Percentiles rank a stretch among this genome's conserved stretches.
Conservation (phyloP, 139 green algal species). For the Micromonas pusilla region DNA sequence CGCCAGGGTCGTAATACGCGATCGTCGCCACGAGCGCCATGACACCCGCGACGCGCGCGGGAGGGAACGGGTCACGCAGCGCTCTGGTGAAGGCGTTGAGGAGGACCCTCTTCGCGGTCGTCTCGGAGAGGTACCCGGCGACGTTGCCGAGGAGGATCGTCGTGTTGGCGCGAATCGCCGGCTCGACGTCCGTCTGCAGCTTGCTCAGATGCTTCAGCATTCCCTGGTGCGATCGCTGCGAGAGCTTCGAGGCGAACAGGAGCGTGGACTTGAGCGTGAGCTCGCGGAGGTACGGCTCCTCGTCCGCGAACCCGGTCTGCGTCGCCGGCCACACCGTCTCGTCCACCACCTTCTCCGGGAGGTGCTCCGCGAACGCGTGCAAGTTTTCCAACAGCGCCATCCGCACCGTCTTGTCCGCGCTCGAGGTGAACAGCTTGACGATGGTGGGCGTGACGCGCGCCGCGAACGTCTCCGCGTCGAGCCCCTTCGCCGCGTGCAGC, state of each 20-base stretch:
- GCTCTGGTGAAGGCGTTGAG: conserved; percentile 91
- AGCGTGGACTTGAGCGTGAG: conserved; percentile 91
- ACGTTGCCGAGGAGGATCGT: conserved; percentile 95
- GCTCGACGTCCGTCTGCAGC: conserved; percentile 92
- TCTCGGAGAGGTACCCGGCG: conserved; percentile 67
- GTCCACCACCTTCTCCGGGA: conserved; percentile 57
- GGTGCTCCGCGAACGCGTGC: conserved; percentile 50
- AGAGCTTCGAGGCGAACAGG: conserved; percentile 81
- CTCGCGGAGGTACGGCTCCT: conserved; percentile 87
- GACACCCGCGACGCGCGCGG: conserved; percentile 38
- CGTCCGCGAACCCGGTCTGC: conserved; percentile 73
- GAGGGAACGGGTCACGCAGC: conserved; percentile 63
- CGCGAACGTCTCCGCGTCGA: conserved; percentile 68
- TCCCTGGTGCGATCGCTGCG: conserved; percentile 70
- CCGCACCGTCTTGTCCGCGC: conserved; percentile 71
- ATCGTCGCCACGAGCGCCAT: conserved; percentile 67
- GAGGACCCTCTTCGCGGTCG: conserved; percentile 73
- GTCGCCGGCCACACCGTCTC: conserved; percentile 77
- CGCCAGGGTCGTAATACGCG: conserved; percentile 58
- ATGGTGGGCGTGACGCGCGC: conserved; percentile 74
- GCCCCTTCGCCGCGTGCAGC: conserved; percentile 51
- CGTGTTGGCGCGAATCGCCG: conserved; percentile 94
- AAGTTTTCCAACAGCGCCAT: conserved; percentile 83
- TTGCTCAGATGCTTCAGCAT: conserved; percentile 93
- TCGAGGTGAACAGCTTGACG: conserved; percentile 72